Conservation (phyloP, 2,329 filamentous ascomycete genomes). For the Rhexocercosporidium sp. region DNA sequence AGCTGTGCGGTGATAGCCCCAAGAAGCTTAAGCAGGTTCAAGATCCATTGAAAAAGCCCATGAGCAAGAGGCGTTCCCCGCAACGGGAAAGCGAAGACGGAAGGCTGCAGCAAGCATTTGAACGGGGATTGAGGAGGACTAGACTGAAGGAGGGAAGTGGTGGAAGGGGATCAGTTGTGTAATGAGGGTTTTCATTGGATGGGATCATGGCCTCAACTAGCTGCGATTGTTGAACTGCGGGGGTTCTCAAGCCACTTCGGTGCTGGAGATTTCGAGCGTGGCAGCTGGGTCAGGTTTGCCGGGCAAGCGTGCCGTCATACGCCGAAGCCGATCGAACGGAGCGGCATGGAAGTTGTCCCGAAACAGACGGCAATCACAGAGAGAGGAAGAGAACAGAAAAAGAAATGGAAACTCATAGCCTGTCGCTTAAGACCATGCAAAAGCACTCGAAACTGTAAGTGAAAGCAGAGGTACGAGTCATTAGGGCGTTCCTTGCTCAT, state of each 20-base stretch:
- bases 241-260: not conserved
- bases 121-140: not conserved
- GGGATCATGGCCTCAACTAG: too few species aligned
- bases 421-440: too few species aligned
- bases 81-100: conserved; percentile 12
- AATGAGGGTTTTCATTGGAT: not conserved
- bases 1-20: not conserved
- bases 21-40: not conserved
- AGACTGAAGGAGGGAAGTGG: not conserved
- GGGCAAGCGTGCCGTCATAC: not conserved
- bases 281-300: not conserved
- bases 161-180: not conserved
- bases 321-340: not conserved
- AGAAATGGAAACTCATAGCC: not conserved
- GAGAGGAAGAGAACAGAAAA: not conserved
- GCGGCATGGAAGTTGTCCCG: too few species aligned
- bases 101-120: conserved; percentile 11
- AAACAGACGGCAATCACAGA: not conserved
- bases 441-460: too few species aligned
- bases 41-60: not conserved
- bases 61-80: not conserved
- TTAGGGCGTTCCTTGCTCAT: not conserved
- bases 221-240: not conserved
- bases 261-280: not conserved
- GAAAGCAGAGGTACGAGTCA: too few species aligned